Evolutionary conservation across 139 green algal species (phyloP).

Genomic region (Auxenochlorella pyrenoidosa): DNA sequence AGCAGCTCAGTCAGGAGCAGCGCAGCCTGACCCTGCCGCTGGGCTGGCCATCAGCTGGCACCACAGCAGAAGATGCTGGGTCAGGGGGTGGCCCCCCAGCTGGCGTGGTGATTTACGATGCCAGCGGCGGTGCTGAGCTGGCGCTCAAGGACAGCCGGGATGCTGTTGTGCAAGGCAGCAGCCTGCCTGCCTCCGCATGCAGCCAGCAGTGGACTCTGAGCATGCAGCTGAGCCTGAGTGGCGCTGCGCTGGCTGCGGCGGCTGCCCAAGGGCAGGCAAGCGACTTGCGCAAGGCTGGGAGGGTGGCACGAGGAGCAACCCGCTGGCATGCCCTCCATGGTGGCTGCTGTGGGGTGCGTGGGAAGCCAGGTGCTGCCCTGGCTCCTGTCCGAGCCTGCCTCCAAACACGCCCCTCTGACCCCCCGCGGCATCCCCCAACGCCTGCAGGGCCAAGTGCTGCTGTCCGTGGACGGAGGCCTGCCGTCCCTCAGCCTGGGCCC

Average conservation of each 20-base stretch:
- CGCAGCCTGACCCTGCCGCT: background rate
- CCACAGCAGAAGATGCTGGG: background rate
- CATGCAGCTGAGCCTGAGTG: background rate
- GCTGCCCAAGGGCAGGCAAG: background rate
- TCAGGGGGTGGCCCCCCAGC: background rate
- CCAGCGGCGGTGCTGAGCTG: background rate
- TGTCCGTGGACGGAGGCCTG: conserved; percentile 3
- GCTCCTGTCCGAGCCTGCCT: too few species aligned
- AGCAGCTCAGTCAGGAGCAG: background rate
- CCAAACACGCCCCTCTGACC: too few species aligned
- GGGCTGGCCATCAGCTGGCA: background rate
- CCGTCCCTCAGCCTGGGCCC: background rate
- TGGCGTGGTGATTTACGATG: background rate
- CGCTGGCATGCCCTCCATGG: too few species aligned
- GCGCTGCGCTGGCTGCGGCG: background rate
- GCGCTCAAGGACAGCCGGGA: background rate
- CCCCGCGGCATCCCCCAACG: too few species aligned
- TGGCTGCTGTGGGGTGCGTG: too few species aligned
- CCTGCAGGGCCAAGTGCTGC: background rate
- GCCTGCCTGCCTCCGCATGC: background rate
- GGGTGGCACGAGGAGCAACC: too few species aligned
- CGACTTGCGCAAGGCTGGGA: background rate
- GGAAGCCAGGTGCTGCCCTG: too few species aligned
- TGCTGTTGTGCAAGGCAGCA: background rate
- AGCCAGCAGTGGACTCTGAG: conserved; percentile 9